Percentiles rank a stretch among this genome's conserved stretches.
phyloP scores from a whole-genome alignment of 257 asterid genomes.

The Voacanga thouarsii region DNA sequence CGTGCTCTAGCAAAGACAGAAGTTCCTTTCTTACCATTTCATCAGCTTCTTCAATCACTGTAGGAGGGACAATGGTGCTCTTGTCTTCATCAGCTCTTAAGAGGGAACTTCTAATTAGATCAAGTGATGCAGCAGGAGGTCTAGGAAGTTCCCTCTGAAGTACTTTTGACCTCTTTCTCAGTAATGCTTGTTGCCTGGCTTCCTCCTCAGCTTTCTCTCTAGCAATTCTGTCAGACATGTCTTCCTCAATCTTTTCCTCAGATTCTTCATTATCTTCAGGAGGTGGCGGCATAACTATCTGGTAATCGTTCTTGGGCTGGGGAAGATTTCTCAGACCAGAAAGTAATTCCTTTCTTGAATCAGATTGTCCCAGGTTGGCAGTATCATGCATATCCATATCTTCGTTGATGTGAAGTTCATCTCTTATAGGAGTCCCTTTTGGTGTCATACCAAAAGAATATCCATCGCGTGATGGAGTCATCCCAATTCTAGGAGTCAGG shows the following conservation, averaged over 20 bases:
- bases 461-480: constrained; percentile 80
- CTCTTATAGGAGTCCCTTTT: constrained; percentile 90
- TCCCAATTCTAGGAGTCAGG: constrained; percentile 79
- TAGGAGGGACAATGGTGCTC: constrained; percentile 95
- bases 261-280: constrained; percentile 87
- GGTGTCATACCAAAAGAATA: constrained; percentile 76
- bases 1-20: constrained; percentile 82
- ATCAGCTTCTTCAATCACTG: constrained; percentile 89
- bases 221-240: constrained; percentile 94
- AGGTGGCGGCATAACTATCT: constrained; percentile 62
- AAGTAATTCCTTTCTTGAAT: constrained; percentile 54
- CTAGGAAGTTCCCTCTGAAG: constrained; percentile 98
- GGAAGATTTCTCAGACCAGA: constrained; percentile 75
- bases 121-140: constrained; percentile 82
- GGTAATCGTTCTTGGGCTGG: constrained; percentile 91
- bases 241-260: constrained; percentile 95
- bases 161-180: constrained; percentile 86
- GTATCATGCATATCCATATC: constrained; percentile 60
- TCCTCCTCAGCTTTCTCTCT: constrained; percentile 96
- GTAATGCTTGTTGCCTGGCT: constrained; percentile 77
- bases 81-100: constrained; percentile 76
- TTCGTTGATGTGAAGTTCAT: constrained; percentile 80
- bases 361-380: constrained; percentile 52
- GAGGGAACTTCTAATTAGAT: constrained; percentile 64
- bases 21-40: constrained; percentile 85